Percentiles rank a stretch among this genome's conserved stretches.
Evolutionary conservation across 176 grass and related monocot genomes (phyloP).

Genomic region (Pharus latifolius): DNA sequence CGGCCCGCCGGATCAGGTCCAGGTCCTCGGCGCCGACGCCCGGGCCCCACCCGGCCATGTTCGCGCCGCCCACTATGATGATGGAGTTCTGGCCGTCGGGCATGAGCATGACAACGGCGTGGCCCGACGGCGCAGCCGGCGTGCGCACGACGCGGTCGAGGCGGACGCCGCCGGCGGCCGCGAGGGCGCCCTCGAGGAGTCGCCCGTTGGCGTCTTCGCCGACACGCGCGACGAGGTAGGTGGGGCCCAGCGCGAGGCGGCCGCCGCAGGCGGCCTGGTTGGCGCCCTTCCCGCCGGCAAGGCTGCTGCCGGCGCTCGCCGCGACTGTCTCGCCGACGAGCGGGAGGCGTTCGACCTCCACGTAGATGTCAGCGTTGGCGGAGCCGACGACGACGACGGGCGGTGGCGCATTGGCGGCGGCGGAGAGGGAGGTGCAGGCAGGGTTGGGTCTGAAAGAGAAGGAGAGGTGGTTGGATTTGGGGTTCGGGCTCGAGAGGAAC

Average conservation of each 20-base stretch:
- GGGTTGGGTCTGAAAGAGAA: constrained; percentile 19
- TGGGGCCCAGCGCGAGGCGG: constrained; percentile 45
- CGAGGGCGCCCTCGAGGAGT: constrained; percentile 68
- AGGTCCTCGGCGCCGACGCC: constrained; percentile 45
- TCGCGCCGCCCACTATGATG: constrained; percentile 94
- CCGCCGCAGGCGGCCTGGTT: constrained; percentile 85
- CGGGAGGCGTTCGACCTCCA: constrained; percentile 84
- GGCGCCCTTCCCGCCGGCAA: constrained; percentile 63
- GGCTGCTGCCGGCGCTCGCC: constrained; percentile 32
- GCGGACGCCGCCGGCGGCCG: constrained; percentile 42
- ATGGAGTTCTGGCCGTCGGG: constrained; percentile 88
- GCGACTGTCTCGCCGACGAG: constrained; percentile 65
- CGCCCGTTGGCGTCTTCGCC: constrained; percentile 80
- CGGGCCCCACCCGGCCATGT: constrained; percentile 81
- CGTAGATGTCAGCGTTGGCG: constrained; percentile 97
- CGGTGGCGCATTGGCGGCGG: constrained; percentile 1
- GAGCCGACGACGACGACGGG: constrained; percentile 87
- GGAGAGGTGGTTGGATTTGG: constrained; percentile 11
- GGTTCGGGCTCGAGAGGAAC: constrained; percentile 9
- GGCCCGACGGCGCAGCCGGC: constrained; percentile 47
- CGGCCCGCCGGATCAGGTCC: constrained; percentile 54
- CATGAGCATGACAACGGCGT: constrained; percentile 96
- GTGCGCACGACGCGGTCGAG: constrained; percentile 55
- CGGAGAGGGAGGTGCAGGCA: not conserved
- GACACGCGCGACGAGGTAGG: constrained; percentile 78